Evolutionary conservation across 1,139 yeast genomes (phyloP).

Genomic region (Sugiyamaella novakii): DNA sequence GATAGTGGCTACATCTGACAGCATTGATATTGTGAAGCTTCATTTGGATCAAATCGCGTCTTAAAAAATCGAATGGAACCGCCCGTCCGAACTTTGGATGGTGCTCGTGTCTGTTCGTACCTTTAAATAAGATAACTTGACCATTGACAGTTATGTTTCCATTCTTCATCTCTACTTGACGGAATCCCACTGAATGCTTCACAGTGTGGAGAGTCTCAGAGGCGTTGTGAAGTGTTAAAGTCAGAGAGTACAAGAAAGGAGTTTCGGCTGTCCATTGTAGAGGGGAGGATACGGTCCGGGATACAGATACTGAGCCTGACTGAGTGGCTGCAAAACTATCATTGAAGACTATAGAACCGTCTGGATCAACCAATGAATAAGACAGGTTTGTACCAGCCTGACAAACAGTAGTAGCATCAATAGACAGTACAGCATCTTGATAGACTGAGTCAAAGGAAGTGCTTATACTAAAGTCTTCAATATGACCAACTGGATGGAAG

Average conservation of each 20-base stretch:
- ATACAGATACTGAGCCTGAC: constrained; percentile 3
- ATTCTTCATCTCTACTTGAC: constrained; percentile 38
- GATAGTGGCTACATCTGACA: constrained; percentile 13
- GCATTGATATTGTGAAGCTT: constrained; percentile 43
- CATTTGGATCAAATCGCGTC: constrained; percentile 40
- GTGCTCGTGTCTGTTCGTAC: constrained; percentile 45
- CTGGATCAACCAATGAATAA: constrained; percentile 6
- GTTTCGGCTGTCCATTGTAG: constrained; percentile 43
- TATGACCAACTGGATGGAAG: constrained; percentile 29
- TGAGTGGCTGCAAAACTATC: neutral
- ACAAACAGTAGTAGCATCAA: constrained; percentile 5
- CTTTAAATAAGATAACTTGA: constrained; percentile 37
- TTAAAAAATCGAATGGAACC: constrained; percentile 41
- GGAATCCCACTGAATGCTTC: constrained; percentile 37
- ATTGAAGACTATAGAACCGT: constrained; percentile 1
- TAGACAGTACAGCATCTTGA: constrained; percentile 18
- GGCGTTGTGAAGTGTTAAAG: neutral
- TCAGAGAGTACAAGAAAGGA: constrained; percentile 37
- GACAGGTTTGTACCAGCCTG: neutral
- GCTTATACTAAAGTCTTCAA: constrained; percentile 31
- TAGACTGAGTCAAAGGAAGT: constrained; percentile 23
- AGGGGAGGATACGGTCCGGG: constrained; percentile 18
- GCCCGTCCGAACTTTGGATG: constrained; percentile 43
- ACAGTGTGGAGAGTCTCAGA: constrained; percentile 19
- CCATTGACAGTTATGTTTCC: constrained; percentile 42